These are phyloP conservation scores for Somion occarium DNA, from an alignment of 1,284 basidiomycete species.

Conservation along the genomic window DNA sequence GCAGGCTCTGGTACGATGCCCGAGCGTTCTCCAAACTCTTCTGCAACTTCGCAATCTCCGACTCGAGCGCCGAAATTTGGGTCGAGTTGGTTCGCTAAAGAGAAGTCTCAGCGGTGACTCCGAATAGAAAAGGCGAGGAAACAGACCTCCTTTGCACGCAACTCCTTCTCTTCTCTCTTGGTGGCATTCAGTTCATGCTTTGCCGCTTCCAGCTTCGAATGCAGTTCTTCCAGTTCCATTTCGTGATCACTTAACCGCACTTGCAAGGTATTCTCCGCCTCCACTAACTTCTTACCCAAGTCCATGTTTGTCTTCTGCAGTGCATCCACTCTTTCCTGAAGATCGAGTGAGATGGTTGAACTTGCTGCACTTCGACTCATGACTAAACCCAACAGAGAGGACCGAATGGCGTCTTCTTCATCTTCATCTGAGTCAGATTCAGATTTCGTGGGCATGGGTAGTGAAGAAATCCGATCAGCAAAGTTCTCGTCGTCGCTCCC, in stretches of 20 bases:
- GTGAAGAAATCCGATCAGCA: conserved; percentile 31
- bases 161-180: conserved; percentile 85
- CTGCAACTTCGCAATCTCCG: conserved; percentile 71
- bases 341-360: conserved; percentile 60
- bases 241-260: conserved; percentile 70
- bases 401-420: conserved; percentile 43
- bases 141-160: conserved; percentile 72
- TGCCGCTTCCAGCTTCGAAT: conserved; percentile 68
- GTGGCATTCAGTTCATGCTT: conserved; percentile 67
- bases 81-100: conserved; percentile 52
- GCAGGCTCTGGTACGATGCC: conserved; percentile 64
- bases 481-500: conserved; percentile 24
- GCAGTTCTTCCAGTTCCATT: conserved; percentile 69
- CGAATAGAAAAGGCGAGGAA: background rate
- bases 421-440: conserved; percentile 40
- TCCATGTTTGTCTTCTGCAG: conserved; percentile 73
- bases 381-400: conserved; percentile 47
- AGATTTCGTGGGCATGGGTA: conserved; percentile 35
- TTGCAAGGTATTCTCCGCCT: conserved; percentile 66
- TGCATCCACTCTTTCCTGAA: conserved; percentile 62
- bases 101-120: conserved; percentile 7
- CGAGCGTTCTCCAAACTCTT: conserved; percentile 68
- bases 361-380: conserved; percentile 51
- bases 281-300: conserved; percentile 63
- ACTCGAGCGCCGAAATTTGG: conserved; percentile 69